These are phyloP conservation scores for Dimargaris cristalligena DNA, from an alignment of 192 early-diverging fungal genomes.

Conservation along the genomic window DNA sequence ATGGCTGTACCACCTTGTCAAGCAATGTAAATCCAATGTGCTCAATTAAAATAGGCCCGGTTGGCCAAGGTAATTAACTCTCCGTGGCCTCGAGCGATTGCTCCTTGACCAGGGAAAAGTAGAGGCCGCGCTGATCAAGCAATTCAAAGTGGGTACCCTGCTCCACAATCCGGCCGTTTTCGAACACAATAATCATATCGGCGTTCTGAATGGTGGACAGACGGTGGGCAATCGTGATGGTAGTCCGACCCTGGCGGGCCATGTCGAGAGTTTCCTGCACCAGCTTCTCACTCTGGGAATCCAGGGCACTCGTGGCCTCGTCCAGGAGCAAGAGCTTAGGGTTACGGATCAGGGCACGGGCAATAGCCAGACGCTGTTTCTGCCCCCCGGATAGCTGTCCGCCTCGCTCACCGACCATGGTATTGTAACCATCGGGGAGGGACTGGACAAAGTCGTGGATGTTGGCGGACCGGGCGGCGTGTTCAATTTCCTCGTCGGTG, in stretches of 20 bases:
- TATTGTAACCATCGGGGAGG: conserved; percentile 42
- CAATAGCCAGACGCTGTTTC: conserved; percentile 55
- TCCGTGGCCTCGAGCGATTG: neutral
- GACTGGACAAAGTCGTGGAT: conserved; percentile 38
- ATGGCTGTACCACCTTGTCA: too few relatives aligned
- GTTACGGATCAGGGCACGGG: conserved; percentile 46
- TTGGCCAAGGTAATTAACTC: too few relatives aligned
- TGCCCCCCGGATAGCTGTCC: conserved; percentile 46
- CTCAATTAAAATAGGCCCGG: too few relatives aligned
- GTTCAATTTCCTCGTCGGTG: conserved; percentile 39
- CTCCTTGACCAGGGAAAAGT: conserved; percentile 12
- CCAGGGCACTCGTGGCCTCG: conserved; percentile 72
- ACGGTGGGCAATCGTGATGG: conserved; percentile 57
- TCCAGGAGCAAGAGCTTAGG: conserved; percentile 61
- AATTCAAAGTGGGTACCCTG: conserved; percentile 29
- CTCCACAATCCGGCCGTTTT: conserved; percentile 29
- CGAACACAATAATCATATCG: conserved; percentile 54
- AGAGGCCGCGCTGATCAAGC: conserved; percentile 21
- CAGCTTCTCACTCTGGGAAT: conserved; percentile 60
- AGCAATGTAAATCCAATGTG: too few relatives aligned
- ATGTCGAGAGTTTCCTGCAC: conserved; percentile 67
- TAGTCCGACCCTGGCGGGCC: conserved; percentile 51
- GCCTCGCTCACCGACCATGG: conserved; percentile 49
- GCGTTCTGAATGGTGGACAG: conserved; percentile 70
- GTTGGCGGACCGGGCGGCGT: conserved; percentile 36